Conservation (phyloP, 1,284 basidiomycete species). For the Puccinia coronata region DNA sequence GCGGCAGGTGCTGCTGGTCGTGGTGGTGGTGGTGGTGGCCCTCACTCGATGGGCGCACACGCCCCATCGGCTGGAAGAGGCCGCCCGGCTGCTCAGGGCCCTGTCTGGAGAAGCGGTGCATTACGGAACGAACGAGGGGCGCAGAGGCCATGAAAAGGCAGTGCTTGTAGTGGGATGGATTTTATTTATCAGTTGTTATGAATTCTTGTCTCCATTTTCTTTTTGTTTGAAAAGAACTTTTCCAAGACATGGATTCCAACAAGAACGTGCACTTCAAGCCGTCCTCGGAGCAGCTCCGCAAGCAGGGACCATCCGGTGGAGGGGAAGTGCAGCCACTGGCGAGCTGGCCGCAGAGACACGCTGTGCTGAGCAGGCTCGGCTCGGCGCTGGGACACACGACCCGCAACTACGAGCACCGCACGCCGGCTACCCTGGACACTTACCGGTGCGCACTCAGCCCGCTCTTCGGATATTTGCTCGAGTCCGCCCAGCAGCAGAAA, state of each 20-base stretch:
- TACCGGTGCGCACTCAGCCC: neutral
- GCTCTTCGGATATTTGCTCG: neutral
- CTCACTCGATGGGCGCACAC: no score
- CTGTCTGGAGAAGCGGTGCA: no score
- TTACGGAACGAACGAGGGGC: no score
- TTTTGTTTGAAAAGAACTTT: no score
- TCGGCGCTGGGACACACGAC: neutral
- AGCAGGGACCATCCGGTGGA: no score
- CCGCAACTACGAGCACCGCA: conserved; percentile 1
- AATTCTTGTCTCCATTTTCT: no score
- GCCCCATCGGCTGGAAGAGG: no score
- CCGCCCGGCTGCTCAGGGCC: no score
- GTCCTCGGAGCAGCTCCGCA: neutral
- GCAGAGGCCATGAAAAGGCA: no score
- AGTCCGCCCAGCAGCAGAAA: neutral
- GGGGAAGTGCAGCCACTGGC: neutral
- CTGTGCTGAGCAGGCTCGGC: neutral
- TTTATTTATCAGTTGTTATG: no score
- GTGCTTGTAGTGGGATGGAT: no score
- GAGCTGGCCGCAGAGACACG: neutral
- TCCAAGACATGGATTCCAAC: conserved; percentile 8
- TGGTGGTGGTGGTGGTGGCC: neutral
- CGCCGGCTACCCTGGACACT: neutral
- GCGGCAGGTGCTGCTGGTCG: neutral
- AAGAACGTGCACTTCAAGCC: conserved; percentile 1